Evolutionary conservation across 306 rosid genomes (phyloP).

Genomic region (Quercus wislizeni): DNA sequence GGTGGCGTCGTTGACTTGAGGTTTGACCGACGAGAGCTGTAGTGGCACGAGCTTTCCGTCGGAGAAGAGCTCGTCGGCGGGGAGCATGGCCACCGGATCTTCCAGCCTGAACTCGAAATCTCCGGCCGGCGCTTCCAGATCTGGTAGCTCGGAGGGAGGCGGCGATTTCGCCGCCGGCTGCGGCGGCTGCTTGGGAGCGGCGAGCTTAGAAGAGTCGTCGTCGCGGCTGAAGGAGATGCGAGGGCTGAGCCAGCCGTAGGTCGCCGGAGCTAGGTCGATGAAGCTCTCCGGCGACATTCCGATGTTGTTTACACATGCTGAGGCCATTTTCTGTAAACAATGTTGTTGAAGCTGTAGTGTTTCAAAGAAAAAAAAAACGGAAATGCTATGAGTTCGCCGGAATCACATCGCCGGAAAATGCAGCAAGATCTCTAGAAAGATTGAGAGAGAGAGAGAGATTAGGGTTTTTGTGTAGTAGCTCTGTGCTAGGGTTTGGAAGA

Average conservation of each 20-base stretch:
- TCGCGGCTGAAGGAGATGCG: conserved; percentile 52
- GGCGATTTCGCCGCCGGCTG: neutral
- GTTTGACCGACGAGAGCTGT: conserved; percentile 42
- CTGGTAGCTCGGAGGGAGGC: conserved; percentile 25
- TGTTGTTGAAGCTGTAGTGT: neutral
- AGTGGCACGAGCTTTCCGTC: conserved; percentile 89
- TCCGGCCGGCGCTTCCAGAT: conserved; percentile 38
- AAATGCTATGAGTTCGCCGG: neutral
- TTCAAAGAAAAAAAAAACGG: too few species aligned
- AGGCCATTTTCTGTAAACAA: conserved; percentile 62
- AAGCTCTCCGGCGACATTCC: conserved; percentile 67
- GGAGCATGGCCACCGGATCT: conserved; percentile 78
- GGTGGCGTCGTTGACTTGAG: conserved; percentile 12
- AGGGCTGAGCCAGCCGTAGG: conserved; percentile 66
- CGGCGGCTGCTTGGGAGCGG: conserved; percentile 2
- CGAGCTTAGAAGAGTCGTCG: conserved; percentile 17
- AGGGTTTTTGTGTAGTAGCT: neutral
- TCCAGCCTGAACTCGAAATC: conserved; percentile 92
- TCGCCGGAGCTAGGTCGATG: conserved; percentile 42
- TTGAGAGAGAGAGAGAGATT: neutral
- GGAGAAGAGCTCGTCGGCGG: conserved; percentile 89
- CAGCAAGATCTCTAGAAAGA: neutral
- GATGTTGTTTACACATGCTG: conserved; percentile 89
- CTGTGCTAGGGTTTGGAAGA: neutral
- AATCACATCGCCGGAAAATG: neutral